Evolutionary conservation across 257 asterid genomes (phyloP), one percentile per base, ranked within the genome.

Genomic region (Catharanthus roseus): DNA sequence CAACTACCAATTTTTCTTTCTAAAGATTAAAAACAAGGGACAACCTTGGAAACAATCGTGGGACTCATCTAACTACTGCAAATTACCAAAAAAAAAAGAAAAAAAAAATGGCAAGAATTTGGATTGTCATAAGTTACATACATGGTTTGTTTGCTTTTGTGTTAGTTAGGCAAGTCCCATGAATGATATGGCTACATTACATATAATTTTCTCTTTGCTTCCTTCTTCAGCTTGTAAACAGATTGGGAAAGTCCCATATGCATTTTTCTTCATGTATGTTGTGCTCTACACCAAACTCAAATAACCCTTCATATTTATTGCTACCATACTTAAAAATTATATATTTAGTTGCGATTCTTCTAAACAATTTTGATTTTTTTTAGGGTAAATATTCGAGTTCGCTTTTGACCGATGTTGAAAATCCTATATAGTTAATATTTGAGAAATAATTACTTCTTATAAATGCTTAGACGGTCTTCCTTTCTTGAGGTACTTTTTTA

Each of bases 201-300:
- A 23, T 21, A 57, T 12, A 54, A 57, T 5, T 71, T 10, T 19
- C 33, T 10, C 10, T 12, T 54, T 55, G n/a, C 45, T 42, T 42
- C 23, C 51, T 54, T 53, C 39, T 21, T 38, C 33, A 24, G 8
- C 21, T 54, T n/a, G 38, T 36, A 29, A 29, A 44, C 60, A 29
- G 34, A 60, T 71, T 19, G 10, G 44, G 69, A 60, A 60, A 45
- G 61, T 71, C 70, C 70, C 8, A 26, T 44, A 15, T 15, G 23
- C 76, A 50, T 54, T 42, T 54, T 42, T 10, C 9, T 8, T 39
- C 76, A 72, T 64, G 65, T 63, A 24, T 39, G 11, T 73, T 65
- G 71, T 73, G 71, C 71, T 73, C 26, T 56, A 13, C 55, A 64
- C 71, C 77, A 64, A 73, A 73, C 71, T 15, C 51, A n/a, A n/a